These are phyloP conservation scores for Rehmannia glutinosa DNA, from an alignment of 257 asterid genomes.

Conservation along the genomic window DNA sequence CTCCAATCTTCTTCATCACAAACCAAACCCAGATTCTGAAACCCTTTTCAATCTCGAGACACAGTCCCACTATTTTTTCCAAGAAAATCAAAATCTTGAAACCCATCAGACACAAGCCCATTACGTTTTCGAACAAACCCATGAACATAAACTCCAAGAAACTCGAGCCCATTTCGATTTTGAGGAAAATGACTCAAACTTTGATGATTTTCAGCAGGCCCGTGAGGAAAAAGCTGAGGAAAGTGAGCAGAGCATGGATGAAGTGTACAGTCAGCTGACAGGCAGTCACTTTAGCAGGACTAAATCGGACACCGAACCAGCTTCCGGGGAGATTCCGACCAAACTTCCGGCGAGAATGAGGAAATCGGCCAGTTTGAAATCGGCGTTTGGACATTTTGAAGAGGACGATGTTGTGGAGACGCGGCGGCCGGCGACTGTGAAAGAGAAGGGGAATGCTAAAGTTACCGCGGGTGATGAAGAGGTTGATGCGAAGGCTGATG, in stretches of 20 bases:
- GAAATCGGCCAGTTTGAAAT: constrained; percentile 66
- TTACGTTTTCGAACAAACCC: constrained; percentile 16
- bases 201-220: constrained; percentile 7
- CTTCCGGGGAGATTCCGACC: constrained; percentile 41
- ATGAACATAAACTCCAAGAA: neutral
- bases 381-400: constrained; percentile 52
- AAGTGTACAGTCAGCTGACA: constrained; percentile 41
- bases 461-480: constrained; percentile 42
- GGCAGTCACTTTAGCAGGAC: constrained; percentile 40
- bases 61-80: constrained; percentile 40
- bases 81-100: constrained; percentile 11
- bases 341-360: constrained; percentile 57
- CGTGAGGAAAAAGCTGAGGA: neutral
- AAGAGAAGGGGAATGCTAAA: constrained; percentile 33
- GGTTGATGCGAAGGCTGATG: constrained; percentile 80
- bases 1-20: too few relatives aligned
- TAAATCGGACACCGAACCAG: constrained; percentile 58
- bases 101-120: constrained; percentile 8
- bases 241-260: constrained; percentile 40
- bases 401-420: constrained; percentile 51
- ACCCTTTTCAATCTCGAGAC: constrained; percentile 66
- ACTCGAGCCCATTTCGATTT: constrained; percentile 8
- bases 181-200: constrained; percentile 1
- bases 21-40: too few relatives aligned
- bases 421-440: constrained; percentile 72